Evolutionary conservation across 441 rosid species (phyloP).

Genomic region (Erodium moschatum): DNA sequence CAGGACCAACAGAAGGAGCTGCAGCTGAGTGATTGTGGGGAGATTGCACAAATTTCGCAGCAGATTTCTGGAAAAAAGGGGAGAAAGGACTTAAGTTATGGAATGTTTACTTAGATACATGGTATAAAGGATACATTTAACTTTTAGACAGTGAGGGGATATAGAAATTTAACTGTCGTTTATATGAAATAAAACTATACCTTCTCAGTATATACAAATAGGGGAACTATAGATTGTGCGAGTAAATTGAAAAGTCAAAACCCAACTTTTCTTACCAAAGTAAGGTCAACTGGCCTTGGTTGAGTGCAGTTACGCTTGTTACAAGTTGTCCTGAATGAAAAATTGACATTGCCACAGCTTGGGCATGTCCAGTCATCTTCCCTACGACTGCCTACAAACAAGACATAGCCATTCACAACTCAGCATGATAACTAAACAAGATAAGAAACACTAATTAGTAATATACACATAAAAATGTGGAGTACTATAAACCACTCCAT

Average conservation of each 20-base stretch:
- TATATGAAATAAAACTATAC: neutral
- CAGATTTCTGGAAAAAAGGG: constrained; percentile 48
- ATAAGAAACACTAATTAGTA: neutral
- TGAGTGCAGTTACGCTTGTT: constrained; percentile 98
- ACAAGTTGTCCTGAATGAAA: constrained; percentile 92
- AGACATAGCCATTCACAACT: neutral
- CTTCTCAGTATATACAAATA: neutral
- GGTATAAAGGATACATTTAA: neutral
- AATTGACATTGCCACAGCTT: constrained; percentile 93
- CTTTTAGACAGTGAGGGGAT: neutral
- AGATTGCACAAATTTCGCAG: constrained; percentile 59
- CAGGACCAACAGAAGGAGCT: constrained; percentile 72
- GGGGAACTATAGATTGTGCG: neutral
- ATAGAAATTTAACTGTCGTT: neutral
- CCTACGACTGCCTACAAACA: constrained; percentile 70
- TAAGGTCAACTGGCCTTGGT: constrained; percentile 89
- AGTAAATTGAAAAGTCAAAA: neutral
- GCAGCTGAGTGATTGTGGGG: constrained; percentile 41
- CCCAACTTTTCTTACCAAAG: constrained; percentile 35
- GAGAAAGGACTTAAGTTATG: neutral
- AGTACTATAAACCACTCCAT: neutral
- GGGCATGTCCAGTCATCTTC: constrained; percentile 99
- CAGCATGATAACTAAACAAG: neutral
- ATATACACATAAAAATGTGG: neutral
- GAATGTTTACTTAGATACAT: neutral